Evolutionary conservation across 352 stramenopile genomes (phyloP), one percentile per base, ranked within the genome.

Genomic region (Globisporangium middletonii): DNA sequence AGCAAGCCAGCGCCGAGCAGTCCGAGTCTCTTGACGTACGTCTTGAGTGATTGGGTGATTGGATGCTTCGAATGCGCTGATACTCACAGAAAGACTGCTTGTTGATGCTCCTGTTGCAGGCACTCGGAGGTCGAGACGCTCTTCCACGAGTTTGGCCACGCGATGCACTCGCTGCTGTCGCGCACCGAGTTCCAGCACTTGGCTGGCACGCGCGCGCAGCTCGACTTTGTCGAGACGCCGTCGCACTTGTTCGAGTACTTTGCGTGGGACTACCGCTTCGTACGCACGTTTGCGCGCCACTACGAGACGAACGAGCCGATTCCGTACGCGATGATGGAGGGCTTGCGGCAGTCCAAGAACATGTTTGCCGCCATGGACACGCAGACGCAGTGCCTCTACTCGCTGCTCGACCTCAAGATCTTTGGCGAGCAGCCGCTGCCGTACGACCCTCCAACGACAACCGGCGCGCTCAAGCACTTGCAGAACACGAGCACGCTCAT

Each of bases 211-310:
- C 82, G 95, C 18, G 92, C 88, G 41, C 83, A 86, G 30, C 64
- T 96, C 53, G 97, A 99, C 65, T 98, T 99, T 76, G 95, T 99
- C 16, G 87, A 96, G 68, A 94, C 84, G 12, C 96, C 96, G 12
- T 98, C 89, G n/a, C 96, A 99, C 76, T 67, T 98, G 53, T 96
- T 99, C 50, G 97, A 99, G 83, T 94, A 98, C 55, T 99, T 98
- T 77, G 85, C 87, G 26, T 97, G 94, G 82, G 91, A 98, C 59
- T 78, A 83, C 42, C 82, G 86, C 30, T 79, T 97, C 28, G 77
- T 97, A 1, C 70, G 70, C 18, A 73, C 85, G 55, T 97, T 97
- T 63, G 86, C 89, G 4, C 72, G 70, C 19, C 87, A 97, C 64
- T 75, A 95, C 66, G 55, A 79, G 57, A 97, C 86, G 28, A 79